phyloP scores from a whole-genome alignment of 176 grass and related monocot species.

The Ensete ventricosum region DNA sequence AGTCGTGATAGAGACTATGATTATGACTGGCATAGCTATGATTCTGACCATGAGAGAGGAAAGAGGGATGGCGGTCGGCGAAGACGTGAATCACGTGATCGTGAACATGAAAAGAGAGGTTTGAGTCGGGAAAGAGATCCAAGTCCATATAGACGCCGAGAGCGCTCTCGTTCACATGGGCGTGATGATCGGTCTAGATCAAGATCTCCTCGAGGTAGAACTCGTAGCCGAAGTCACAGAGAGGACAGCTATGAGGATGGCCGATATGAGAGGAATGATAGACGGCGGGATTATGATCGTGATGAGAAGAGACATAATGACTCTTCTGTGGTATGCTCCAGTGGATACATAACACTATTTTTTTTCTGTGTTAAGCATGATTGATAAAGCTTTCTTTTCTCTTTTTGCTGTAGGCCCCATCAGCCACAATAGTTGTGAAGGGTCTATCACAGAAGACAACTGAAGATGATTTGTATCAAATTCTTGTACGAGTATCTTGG shows the following conservation, averaged over 20 bases:
- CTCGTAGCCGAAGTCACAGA: constrained; percentile 42
- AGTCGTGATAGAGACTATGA: constrained; percentile 69
- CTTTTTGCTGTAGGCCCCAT: constrained; percentile 52
- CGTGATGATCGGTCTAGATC: constrained; percentile 51
- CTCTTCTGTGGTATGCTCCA: constrained; percentile 49
- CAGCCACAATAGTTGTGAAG: constrained; percentile 86
- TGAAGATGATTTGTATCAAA: constrained; percentile 93
- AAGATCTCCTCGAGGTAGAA: constrained; percentile 59
- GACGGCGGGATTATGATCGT: constrained; percentile 53
- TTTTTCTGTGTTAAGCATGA: neutral
- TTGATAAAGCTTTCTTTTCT: constrained; percentile 18
- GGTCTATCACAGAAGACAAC: constrained; percentile 70
- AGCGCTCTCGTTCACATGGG: constrained; percentile 45
- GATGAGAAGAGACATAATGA: constrained; percentile 62
- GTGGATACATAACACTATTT: neutral
- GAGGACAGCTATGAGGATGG: constrained; percentile 68
- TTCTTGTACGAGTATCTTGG: constrained; percentile 64
- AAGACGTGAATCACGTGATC: constrained; percentile 47
- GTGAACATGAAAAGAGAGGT: constrained; percentile 47
- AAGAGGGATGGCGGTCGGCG: constrained; percentile 60
- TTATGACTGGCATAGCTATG: constrained; percentile 37
- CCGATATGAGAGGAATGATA: constrained; percentile 59
- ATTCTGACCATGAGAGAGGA: constrained; percentile 62
- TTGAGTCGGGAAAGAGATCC: constrained; percentile 61
- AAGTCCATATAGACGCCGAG: constrained; percentile 46